Percentiles rank a stretch among this genome's conserved stretches.
Evolutionary conservation across 2,329 filamentous ascomycete genomes (phyloP).

Genomic region (Colletotrichum eleusines): DNA sequence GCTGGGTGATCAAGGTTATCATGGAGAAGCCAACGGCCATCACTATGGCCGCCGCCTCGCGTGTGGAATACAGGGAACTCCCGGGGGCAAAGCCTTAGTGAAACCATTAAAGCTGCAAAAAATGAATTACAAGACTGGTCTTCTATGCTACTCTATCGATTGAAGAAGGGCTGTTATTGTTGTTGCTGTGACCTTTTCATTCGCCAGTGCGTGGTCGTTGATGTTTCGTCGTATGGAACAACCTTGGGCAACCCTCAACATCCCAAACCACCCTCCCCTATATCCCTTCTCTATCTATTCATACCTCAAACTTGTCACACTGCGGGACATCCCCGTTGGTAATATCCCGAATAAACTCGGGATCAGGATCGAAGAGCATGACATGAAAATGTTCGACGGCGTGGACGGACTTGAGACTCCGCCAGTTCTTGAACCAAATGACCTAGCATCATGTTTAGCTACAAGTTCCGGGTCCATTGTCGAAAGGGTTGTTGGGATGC

Average conservation of each 20-base stretch:
- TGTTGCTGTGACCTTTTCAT: not conserved
- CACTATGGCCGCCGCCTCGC: slow-evolving; percentile 77
- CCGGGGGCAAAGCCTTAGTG: not conserved
- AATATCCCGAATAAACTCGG: slow-evolving; percentile 74
- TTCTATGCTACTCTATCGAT: not conserved
- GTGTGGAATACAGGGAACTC: slow-evolving; percentile 63
- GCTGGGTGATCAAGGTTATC: slow-evolving; percentile 68
- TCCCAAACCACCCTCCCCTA: not conserved
- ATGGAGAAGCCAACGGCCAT: slow-evolving; percentile 82
- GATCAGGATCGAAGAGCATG: slow-evolving; percentile 84
- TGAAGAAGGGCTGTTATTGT: not conserved
- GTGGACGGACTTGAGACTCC: slow-evolving; percentile 83
- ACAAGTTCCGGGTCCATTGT: too few species aligned
- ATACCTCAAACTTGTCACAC: slow-evolving; percentile 56
- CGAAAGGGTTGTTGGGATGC: not conserved
- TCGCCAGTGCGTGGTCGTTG: not conserved
- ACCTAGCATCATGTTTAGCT: slow-evolving; percentile 29
- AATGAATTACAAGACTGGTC: not conserved
- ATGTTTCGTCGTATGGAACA: not conserved
- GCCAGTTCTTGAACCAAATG: slow-evolving; percentile 93
- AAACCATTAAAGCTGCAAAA: not conserved
- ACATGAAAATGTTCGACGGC: slow-evolving; percentile 95
- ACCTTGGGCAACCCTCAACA: not conserved
- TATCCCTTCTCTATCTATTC: not conserved
- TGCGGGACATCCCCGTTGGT: slow-evolving; percentile 81